Base-by-base conservation (phyloP, 768 basidiomycete genomes). In the Boletus vermiculosoides region DNA sequence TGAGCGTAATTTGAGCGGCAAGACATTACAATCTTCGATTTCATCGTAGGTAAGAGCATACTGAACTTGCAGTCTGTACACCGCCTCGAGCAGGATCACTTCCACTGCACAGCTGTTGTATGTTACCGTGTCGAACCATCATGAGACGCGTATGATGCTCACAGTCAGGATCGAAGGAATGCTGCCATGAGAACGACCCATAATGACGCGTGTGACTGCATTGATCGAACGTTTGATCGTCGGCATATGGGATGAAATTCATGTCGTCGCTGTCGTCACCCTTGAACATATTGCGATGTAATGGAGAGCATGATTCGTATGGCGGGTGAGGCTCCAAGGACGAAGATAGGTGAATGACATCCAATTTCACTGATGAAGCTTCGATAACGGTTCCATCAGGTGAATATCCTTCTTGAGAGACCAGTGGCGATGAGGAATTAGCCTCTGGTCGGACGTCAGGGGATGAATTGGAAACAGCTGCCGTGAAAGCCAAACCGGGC, bases 191-290 rank as follows among this genome's bases (percentile, higher is more conserved):
- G 50, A 83, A 74, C 2, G 66, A 64, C 10, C 63, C 66, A 66
- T 86, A 80, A 5, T 79, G 74, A 15, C 63, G 51, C 3, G 71
- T 62, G 59, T 87, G 80, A 16, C 50, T 62, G 3, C 45, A 31
- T 34, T 67, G 70, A 49, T 82, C 61, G 59, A 90, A 90, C 0
- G 46, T 62, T 3, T 78, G 76, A 44, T 89, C 87, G 62, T 90
- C 86, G 0, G 80, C 75, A 51, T 82, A 82, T 2, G 87, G 86
- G 7, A 87, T 68, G 65, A 87, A 90, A 3, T 76, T 74, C 76
- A 88, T 78, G 22, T 72, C 67, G 56, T 77, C 73, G 7, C 81
- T 71, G 56, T 88, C 87, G 57, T 88, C 86, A 4, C 83, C 85
- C 18, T 74, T 72, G 45, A 78, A 74, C 16, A 84, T 71, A 45